Conservation (phyloP, 495 filamentous ascomycete species). For the Hapsidospora chrysogenum region DNA sequence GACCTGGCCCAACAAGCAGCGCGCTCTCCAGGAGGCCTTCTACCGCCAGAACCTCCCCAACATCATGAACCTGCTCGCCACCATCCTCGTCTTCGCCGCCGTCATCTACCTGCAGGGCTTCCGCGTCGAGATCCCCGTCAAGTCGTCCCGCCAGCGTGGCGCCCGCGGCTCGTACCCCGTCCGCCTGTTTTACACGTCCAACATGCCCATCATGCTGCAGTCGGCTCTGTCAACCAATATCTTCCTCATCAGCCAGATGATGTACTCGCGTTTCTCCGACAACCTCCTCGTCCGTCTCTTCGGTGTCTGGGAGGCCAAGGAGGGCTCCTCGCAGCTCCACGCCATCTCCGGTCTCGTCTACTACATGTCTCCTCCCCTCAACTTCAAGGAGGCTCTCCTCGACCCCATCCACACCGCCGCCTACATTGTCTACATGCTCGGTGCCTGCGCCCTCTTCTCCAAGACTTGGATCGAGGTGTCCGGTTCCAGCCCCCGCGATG, state of each 20-base stretch:
- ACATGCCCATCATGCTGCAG: slow-evolving; percentile 99
- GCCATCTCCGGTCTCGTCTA: slow-evolving; percentile 87
- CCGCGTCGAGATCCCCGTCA: slow-evolving; percentile 99
- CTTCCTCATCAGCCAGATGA: slow-evolving; percentile 97
- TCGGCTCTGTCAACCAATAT: slow-evolving; percentile 96
- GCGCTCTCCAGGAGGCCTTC: slow-evolving; percentile 93
- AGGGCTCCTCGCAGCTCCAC: slow-evolving; percentile 89
- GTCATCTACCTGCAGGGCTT: slow-evolving; percentile 99
- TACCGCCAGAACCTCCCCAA: slow-evolving; percentile 99
- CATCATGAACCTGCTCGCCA: slow-evolving; percentile 96
- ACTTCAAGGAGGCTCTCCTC: slow-evolving; percentile 88
- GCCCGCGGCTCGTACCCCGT: slow-evolving; percentile 77
- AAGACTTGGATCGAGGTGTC: slow-evolving; percentile 99
- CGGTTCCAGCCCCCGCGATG: slow-evolving; percentile 89
- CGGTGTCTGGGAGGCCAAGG: slow-evolving; percentile 95
- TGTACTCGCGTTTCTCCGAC: slow-evolving; percentile 95
- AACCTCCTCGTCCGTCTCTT: slow-evolving; percentile 93
- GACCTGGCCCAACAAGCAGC: slow-evolving; percentile 97
- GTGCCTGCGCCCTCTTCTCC: slow-evolving; percentile 94
- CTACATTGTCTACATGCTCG: slow-evolving; percentile 93
- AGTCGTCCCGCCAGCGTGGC: slow-evolving; percentile 96
- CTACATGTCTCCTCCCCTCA: slow-evolving; percentile 97
- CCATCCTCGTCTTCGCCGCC: slow-evolving; percentile 80
- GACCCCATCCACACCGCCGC: slow-evolving; percentile 94
- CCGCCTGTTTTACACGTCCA: slow-evolving; percentile 74